Conservation (phyloP, 768 basidiomycete genomes). For the Candolleomyces eurysporus region DNA sequence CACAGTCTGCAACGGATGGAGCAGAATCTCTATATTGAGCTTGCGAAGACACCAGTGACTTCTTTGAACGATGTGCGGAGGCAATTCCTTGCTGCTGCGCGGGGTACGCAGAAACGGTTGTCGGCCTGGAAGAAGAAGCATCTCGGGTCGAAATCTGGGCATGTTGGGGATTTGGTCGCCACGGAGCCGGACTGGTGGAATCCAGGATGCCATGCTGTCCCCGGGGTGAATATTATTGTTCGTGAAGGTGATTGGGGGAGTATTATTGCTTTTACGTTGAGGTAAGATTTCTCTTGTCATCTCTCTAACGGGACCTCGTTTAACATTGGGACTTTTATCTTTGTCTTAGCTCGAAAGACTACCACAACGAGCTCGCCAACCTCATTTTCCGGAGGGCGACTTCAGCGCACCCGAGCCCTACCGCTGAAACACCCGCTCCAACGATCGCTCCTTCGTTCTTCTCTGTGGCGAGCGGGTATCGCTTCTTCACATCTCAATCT, state of each 20-base stretch:
- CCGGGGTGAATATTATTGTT: conserved; percentile 65
- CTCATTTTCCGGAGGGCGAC: conserved; percentile 32
- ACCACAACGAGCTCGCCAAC: conserved; percentile 45
- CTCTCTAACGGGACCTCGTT: conserved; percentile 2
- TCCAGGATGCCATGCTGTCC: conserved; percentile 57
- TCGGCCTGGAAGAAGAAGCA: conserved; percentile 68
- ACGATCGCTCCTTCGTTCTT: conserved; percentile 45
- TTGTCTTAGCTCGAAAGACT: conserved; percentile 53
- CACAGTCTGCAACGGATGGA: conserved; percentile 58
- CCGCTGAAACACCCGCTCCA: conserved; percentile 23
- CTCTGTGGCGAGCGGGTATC: conserved; percentile 45
- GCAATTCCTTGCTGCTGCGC: conserved; percentile 50
- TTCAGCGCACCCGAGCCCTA: conserved; percentile 1
- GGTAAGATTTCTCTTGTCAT: conserved; percentile 35
- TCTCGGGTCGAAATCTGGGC: conserved; percentile 26
- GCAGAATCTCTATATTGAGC: conserved; percentile 55
- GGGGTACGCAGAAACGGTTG: conserved; percentile 53
- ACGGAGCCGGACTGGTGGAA: conserved; percentile 70
- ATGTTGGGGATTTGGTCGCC: conserved; percentile 25
- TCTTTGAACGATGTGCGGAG: conserved; percentile 64
- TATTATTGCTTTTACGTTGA: conserved; percentile 74
- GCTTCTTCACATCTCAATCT: conserved; percentile 43
- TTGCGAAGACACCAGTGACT: conserved; percentile 42
- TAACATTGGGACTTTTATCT: conserved; percentile 2
- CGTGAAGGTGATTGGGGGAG: conserved; percentile 75